Base-by-base conservation (phyloP, 2,329 filamentous ascomycete species). In the Hypoxylon sp. region DNA sequence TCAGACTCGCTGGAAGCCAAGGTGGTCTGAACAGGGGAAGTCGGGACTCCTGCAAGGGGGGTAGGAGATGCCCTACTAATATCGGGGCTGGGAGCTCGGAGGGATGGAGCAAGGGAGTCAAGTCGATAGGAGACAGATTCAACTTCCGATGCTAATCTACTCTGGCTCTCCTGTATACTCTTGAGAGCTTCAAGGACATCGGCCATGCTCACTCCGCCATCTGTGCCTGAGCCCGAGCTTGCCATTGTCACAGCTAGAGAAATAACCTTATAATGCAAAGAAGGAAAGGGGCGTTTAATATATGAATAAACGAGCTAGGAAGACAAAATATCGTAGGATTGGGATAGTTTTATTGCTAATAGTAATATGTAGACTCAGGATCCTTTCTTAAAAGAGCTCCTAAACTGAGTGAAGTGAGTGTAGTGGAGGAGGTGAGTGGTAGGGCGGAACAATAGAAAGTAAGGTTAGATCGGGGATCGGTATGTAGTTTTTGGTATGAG, bases 81-180 rank as follows among this genome's bases (percentile, higher is more conserved):
- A 61, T 46, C 65, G 11, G 68, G 67, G 29, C 70, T 73, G 1
- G 70, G 62, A 6, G 55, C 68, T 51, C 72, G 65, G 17, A 42
- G 17, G 26, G 65, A 51, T 29, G 75, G 74, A 48, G 73, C 73
- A 59, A 77, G 52, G n/a, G 68, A 52, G 63, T 78, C 76, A 44
- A 78, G 70, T 56, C 75, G 73, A 55, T 73, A 67, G n/a, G 77
- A 76, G 17, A 78, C 66, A 26, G 72, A 71, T 61, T 75, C 73
- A 42, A 77, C 71, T 50, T 77, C 75, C 24, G 72, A 63, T 46
- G 73, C 70, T 54, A 78, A 66, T 63, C 67, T 75, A 47, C 53
- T 66, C 69, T 78, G 77, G 63, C 70, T 72, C 50, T 78, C 74
- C 44, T 77, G 75, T 17, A 78, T 77, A 14, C 56, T 52, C 68